phyloP scores from a whole-genome alignment of 2,329 filamentous ascomycete species.

The Purpureocillium lavendulum region DNA sequence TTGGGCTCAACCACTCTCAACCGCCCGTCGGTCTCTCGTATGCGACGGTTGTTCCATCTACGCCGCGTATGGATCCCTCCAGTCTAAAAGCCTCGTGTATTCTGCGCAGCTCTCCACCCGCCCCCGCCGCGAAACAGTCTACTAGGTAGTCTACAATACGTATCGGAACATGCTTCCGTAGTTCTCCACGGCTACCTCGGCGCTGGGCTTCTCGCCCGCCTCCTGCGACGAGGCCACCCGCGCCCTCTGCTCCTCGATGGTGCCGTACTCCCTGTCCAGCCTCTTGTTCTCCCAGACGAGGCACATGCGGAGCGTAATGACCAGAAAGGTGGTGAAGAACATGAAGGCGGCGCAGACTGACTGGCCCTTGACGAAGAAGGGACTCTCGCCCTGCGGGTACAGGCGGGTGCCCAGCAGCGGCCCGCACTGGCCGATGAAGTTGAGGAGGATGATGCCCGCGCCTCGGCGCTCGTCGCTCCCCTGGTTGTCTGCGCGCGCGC shows the following conservation, averaged over 20 bases:
- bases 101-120: no score
- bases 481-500: conserved; percentile 2
- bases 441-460: conserved; percentile 5
- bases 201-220: no score
- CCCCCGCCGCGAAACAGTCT: no score
- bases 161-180: no score
- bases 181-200: no score
- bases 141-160: no score
- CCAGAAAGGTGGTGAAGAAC: conserved; percentile 9
- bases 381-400: conserved; percentile 5
- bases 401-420: conserved; percentile 6
- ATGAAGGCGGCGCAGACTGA: conserved; percentile 5
- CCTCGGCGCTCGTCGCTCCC: conserved; percentile 6
- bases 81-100: no score
- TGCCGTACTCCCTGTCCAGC: conserved; percentile 4
- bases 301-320: conserved; percentile 1
- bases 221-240: no score
- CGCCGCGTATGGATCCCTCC: no score
- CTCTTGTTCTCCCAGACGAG: conserved; percentile 7
- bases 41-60: no score
- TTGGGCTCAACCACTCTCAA: no score
- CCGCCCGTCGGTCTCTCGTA: no score
- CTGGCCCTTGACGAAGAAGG: conserved; percentile 4
- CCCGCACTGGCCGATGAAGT: conserved; percentile 6
- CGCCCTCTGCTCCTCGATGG: background rate